Conservation (phyloP, 768 basidiomycete species). For the Lactarius psammicola region DNA sequence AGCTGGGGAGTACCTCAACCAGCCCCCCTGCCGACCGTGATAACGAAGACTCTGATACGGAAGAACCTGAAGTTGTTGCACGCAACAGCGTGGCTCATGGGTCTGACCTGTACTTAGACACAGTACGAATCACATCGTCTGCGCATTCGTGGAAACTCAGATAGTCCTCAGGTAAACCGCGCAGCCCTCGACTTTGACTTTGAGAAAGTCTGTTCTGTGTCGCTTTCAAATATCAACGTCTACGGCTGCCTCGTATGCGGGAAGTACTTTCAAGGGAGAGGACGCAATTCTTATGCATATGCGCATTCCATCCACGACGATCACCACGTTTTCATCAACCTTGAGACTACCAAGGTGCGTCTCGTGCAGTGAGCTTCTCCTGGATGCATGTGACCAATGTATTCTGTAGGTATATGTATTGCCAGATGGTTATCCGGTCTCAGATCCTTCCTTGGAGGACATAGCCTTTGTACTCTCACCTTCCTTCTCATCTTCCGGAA, state of each 20-base stretch:
- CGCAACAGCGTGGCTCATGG: slow-evolving; percentile 41
- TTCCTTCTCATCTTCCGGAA: slow-evolving; percentile 65
- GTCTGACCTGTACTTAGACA: slow-evolving; percentile 93
- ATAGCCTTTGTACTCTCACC: slow-evolving; percentile 90
- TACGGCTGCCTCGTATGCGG: slow-evolving; percentile 98
- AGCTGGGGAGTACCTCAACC: not conserved
- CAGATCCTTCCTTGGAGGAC: slow-evolving; percentile 95
- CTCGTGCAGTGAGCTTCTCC: slow-evolving; percentile 14
- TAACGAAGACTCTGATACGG: slow-evolving; percentile 30
- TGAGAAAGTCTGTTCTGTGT: slow-evolving; percentile 97
- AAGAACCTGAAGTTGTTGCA: slow-evolving; percentile 33
- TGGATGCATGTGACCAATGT: slow-evolving; percentile 5
- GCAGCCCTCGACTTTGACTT: slow-evolving; percentile 95
- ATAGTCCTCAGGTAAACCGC: slow-evolving; percentile 72
- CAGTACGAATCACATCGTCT: slow-evolving; percentile 51
- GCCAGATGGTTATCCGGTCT: slow-evolving; percentile 94
- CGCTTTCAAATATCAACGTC: slow-evolving; percentile 92
- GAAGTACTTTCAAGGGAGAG: slow-evolving; percentile 98
- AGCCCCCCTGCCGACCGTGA: not conserved
- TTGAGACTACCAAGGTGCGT: slow-evolving; percentile 86
- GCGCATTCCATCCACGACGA: slow-evolving; percentile 97
- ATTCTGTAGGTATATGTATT: slow-evolving; percentile 83
- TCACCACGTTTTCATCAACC: slow-evolving; percentile 97
- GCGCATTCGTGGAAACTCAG: slow-evolving; percentile 16
- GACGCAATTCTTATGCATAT: slow-evolving; percentile 91